Base-by-base conservation (phyloP, 2,329 filamentous ascomycete genomes). In the Colletotrichum lini region DNA sequence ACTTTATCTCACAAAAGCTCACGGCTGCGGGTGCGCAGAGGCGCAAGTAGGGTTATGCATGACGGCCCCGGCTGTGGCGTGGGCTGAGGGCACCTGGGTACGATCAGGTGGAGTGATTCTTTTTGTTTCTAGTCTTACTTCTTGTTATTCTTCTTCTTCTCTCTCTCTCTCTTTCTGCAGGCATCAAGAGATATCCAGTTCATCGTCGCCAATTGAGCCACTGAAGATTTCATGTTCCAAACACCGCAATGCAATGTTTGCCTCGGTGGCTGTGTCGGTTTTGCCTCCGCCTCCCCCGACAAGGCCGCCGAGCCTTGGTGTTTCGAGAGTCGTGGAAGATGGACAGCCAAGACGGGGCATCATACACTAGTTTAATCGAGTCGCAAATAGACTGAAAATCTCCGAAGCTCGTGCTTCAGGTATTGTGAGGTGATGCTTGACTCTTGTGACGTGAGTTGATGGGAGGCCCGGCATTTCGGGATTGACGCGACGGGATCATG, bases 1-100 rank as follows among this genome's bases (percentile, higher is more conserved):
- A 78, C 59, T 82, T 80, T 71, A 77, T 81, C 44, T 71, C 57
- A 8, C 21, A 66, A 49, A 65, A 67, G 53, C 73, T 74, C 21
- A 63, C 65, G 1, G 67, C 67, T 7, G 73, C 73, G 1, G 73
- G 73, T 12, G 73, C 64, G 4, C 26, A 45, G 38, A 73, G 60
- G 65, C 71, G 69, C 56, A 69, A 73, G 71, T 65, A 63, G 59
- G 59, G 49, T 50, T 35, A 12, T 47, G 30, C 30, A 30, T 23
- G 42, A 53, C 12, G 10, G 26, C 50, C 50, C 18, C n/a, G 38
- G 12, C 45, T 16, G 16, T 7, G 18, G 35, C 38, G 49, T 21
- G 49, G 60, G 23, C 35, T 12, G 18, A 9, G 8, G 30, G 9
- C 30, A 35, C 10, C 8, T 35, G 2, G 30, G 30, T 35, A 44